Base-by-base conservation (phyloP, 768 basidiomycete species). In the Boletus rubropictus region DNA sequence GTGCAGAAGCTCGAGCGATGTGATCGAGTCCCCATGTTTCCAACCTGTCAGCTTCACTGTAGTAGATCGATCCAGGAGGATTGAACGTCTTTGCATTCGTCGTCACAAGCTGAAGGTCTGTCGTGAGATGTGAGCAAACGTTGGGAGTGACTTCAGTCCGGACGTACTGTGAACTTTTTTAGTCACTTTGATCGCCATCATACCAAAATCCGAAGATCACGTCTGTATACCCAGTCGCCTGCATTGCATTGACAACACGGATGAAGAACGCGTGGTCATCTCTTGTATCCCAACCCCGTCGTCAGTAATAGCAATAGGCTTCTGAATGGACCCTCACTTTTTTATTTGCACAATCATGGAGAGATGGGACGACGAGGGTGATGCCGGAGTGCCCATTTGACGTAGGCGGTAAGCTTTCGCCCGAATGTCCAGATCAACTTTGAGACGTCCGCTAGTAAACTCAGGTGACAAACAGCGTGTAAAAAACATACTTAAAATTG, bases 201-300 rank as follows among this genome's bases (percentile, higher is more conserved):
- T 93, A 0, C 88, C 87, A 46, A 98, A 73, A 59, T 97, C 93
- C 93, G 96, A 97, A 6, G 94, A 98, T 80, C 39, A 82, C 69
- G 71, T 85, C 80, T 11, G 70, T 46, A 53, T 85, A 85, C 1
- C 80, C 80, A 10, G 81, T 75, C 0, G 86, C 81, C 53, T 77
- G 73, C 2, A 69, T 61, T 1, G 66, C 62, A 61, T 88, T 74
- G 6, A 90, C 88, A 2, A 86, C 86, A 31, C 65, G 58, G 46
- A 89, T 64, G 62, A 90, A 90, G 66, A 89, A 89, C 2, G 84
- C 86, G 72, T 90, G 89, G 65, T 87, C 85, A 60, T 89, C 88
- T 64, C 84, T 89, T 70, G 87, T 89, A 54, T 61, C 48, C 48
- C 41, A 35, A n/a, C 29, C 15, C 3, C 10, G 7, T 44, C 32